phyloP scores from a whole-genome alignment of 345 rosid genomes.

The Clarkia xantiana region DNA sequence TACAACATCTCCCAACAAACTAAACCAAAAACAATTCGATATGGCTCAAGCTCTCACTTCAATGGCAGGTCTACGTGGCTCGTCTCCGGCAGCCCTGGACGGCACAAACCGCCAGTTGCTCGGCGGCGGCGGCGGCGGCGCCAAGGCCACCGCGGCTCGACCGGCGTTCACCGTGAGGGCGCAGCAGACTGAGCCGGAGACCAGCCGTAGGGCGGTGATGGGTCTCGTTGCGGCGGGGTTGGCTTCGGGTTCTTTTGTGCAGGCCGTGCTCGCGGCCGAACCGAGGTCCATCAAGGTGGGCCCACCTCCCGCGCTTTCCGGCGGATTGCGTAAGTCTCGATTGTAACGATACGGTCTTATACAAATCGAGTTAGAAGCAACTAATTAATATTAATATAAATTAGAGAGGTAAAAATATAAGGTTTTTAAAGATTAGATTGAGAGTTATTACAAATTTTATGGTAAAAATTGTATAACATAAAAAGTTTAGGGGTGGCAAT shows the following conservation, averaged over 20 bases:
- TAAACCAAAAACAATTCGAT: background rate
- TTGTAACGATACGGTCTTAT: background rate
- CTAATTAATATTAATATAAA: too few species aligned
- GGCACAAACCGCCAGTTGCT: slow-evolving; percentile 38
- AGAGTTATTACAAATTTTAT: too few species aligned
- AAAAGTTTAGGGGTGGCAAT: too few species aligned
- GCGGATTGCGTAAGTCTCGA: slow-evolving; percentile 69
- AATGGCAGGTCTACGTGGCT: slow-evolving; percentile 53
- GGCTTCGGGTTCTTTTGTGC: slow-evolving; percentile 58
- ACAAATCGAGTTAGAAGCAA: background rate
- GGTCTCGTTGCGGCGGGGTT: slow-evolving; percentile 64
- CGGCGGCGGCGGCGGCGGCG: slow-evolving; percentile 7
- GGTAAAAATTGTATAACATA: too few species aligned
- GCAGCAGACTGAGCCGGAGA: slow-evolving; percentile 42
- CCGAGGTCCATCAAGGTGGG: slow-evolving; percentile 65
- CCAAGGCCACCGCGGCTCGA: slow-evolving; percentile 18
- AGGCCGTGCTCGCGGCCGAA: slow-evolving; percentile 68
- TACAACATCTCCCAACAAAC: slow-evolving; percentile 11
- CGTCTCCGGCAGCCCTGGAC: slow-evolving; percentile 55
- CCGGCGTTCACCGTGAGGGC: slow-evolving; percentile 42
- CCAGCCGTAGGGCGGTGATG: slow-evolving; percentile 56
- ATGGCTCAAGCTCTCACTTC: slow-evolving; percentile 76
- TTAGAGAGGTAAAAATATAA: too few species aligned
- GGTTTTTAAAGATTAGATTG: too few species aligned
- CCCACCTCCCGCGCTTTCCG: slow-evolving; percentile 84